Evolutionary conservation across 192 early-diverging fungal genomes (phyloP), one percentile per base, ranked within the genome.

Genomic region (Bifiguratus adelaidae): DNA sequence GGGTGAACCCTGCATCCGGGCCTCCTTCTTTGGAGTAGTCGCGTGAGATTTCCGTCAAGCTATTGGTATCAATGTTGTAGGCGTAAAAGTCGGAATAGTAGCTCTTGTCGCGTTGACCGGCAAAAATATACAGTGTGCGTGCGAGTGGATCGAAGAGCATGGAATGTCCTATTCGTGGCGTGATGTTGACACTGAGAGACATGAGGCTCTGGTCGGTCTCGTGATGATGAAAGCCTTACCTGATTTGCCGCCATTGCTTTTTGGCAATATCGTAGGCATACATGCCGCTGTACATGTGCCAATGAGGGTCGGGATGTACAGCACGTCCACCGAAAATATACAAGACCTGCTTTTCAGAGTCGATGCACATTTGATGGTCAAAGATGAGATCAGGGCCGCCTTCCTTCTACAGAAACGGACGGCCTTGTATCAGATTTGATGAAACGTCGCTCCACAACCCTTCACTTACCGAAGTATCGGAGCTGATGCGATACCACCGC

Each of bases 321-420:
- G 76, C 76, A 27, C 85, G 67, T 45, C 95, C 95, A 35, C 95
- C 95, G 72, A 95, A 98, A 4, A 94, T 70, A 63, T 94, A 98
- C 0, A 97, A 53, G 7, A 76, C 73, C 30, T 73, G 68, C 12
- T 63, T 66, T 6, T 73, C 52, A 3, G 74, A 50, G 45, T 98
- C 93, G 30, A 95, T 63, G 41, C 82, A 80, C 88, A 98, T 90
- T 72, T 98, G 92, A 54, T 93, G 79, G 55, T 96, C 92, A 46
- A 86, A 96, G 24, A 95, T 78, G 9, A 96, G 68, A 35, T 79
- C 76, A 16, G 95, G 95, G 0, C 95, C 95, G 30, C 77, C 77
- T 48, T 91, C 77, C 3, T 58, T 44, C 78, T 92, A 52, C 37
- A 45, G 30, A 23, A 36, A 32, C 11, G n/a, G 8, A 33, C 8